Evolutionary conservation across 805 yeast species (phyloP).

Genomic region (Saccharomycopsis oosterbeekiorum): DNA sequence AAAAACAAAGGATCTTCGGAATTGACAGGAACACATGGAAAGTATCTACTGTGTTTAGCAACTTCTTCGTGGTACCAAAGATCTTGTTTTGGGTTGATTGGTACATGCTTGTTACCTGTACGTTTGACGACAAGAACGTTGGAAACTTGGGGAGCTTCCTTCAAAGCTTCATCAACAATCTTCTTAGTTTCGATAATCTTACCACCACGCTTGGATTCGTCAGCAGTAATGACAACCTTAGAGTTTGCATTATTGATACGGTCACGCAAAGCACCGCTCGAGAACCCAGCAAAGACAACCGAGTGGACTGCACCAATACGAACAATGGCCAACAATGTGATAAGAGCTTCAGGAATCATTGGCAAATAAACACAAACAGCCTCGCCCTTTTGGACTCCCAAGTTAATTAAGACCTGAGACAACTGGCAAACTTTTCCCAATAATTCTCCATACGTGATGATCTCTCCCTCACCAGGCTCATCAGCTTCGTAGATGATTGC

Average conservation of each 20-base stretch:
- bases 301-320: slow-evolving; percentile 81
- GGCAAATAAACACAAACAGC: slow-evolving; percentile 82
- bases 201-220: slow-evolving; percentile 79
- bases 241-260: slow-evolving; percentile 66
- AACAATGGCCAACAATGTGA: slow-evolving; percentile 66
- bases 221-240: slow-evolving; percentile 65
- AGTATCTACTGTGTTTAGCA: slow-evolving; percentile 54
- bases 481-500: slow-evolving; percentile 80
- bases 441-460: slow-evolving; percentile 61
- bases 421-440: slow-evolving; percentile 60
- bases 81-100: slow-evolving; percentile 49
- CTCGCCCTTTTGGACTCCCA: slow-evolving; percentile 74
- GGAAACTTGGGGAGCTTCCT: slow-evolving; percentile 52
- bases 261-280: slow-evolving; percentile 61
- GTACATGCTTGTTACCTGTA: slow-evolving; percentile 51
- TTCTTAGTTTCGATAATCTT: slow-evolving; percentile 71
- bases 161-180: slow-evolving; percentile 72
- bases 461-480: slow-evolving; percentile 54
- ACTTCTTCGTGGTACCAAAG: slow-evolving; percentile 70
- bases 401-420: slow-evolving; percentile 54
- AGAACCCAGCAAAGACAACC: slow-evolving; percentile 79
- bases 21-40: slow-evolving; percentile 64
- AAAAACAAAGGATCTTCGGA: slow-evolving; percentile 78
- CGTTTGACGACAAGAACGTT: slow-evolving; percentile 66
- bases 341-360: slow-evolving; percentile 73